Evolutionary conservation across 129 eudicot species (phyloP).

Genomic region (Logfia minima): DNA sequence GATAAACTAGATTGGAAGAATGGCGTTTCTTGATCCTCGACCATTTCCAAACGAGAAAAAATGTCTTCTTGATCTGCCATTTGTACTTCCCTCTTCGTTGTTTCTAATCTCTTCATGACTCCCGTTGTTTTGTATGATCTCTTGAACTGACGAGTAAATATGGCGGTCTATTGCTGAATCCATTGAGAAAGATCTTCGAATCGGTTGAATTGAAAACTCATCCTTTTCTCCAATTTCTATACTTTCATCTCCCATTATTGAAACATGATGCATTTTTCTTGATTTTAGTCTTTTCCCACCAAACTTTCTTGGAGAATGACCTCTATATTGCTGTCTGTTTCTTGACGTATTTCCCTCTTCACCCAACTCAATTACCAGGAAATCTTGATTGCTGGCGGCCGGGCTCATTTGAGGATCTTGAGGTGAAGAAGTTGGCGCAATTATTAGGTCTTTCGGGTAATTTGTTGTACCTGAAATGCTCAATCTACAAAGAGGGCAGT

Average conservation of each 20-base stretch:
- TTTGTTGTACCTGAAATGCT: slow-evolving; percentile 58
- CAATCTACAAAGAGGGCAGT: slow-evolving; percentile 86
- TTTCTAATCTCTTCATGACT: slow-evolving; percentile 34
- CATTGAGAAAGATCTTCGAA: slow-evolving; percentile 86
- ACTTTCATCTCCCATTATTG: slow-evolving; percentile 92
- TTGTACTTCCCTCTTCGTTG: slow-evolving; percentile 60
- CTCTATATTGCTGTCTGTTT: slow-evolving; percentile 30
- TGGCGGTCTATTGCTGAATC: slow-evolving; percentile 81
- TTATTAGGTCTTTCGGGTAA: slow-evolving; percentile 48
- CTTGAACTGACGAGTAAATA: slow-evolving; percentile 59
- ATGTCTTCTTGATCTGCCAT: slow-evolving; percentile 58
- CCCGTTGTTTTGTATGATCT: slow-evolving; percentile 46
- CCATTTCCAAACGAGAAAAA: slow-evolving; percentile 76
- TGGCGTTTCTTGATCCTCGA: slow-evolving; percentile 69
- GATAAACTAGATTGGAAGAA: slow-evolving; percentile 51
- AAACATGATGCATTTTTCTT: slow-evolving; percentile 52
- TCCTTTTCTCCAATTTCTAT: slow-evolving; percentile 54
- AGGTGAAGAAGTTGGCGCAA: slow-evolving; percentile 88
- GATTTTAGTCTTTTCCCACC: slow-evolving; percentile 36
- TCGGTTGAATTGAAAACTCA: slow-evolving; percentile 54
- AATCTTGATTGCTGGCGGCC: slow-evolving; percentile 52
- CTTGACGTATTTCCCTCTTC: slow-evolving; percentile 44
- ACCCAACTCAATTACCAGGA: slow-evolving; percentile 65
- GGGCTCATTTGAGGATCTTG: slow-evolving; percentile 59
- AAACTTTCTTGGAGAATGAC: slow-evolving; percentile 48